Percentiles rank a stretch among this genome's conserved stretches.
phyloP scores from a whole-genome alignment of 73 alveolate species.

The Tetrahymena elliotti region DNA sequence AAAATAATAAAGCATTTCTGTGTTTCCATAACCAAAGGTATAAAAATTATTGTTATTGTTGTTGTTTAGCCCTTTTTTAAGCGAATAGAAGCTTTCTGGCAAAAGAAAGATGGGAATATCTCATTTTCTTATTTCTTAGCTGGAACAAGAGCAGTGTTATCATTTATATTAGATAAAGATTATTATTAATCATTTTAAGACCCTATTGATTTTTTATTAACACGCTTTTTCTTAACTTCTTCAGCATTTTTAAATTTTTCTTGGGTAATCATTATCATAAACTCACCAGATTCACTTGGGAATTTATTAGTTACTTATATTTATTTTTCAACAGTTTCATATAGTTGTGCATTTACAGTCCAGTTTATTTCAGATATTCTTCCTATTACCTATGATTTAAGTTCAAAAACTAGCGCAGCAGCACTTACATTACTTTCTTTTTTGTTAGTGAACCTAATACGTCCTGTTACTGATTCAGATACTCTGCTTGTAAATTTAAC shows the following conservation, averaged over 20 bases:
- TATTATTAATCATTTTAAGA: background rate
- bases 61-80: slow-evolving; percentile 66
- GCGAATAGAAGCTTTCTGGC: slow-evolving; percentile 51
- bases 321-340: slow-evolving; percentile 31
- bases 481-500: slow-evolving; percentile 84
- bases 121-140: background rate
- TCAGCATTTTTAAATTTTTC: slow-evolving; percentile 23
- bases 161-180: background rate
- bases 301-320: slow-evolving; percentile 27
- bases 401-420: slow-evolving; percentile 96
- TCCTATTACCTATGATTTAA: slow-evolving; percentile 84
- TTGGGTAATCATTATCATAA: slow-evolving; percentile 45
- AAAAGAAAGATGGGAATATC: slow-evolving; percentile 55
- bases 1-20: slow-evolving; percentile 86
- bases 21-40: slow-evolving; percentile 90
- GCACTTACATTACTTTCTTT: slow-evolving; percentile 93
- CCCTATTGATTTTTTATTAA: slow-evolving; percentile 4
- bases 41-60: slow-evolving; percentile 68
- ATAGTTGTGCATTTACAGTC: slow-evolving; percentile 53
- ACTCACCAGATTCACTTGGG: slow-evolving; percentile 44
- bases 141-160: background rate
- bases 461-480: slow-evolving; percentile 85
- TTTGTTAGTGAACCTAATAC: slow-evolving; percentile 86
- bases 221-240: slow-evolving; percentile 41
- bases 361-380: slow-evolving; percentile 77